Evolutionary conservation across 2,329 filamentous ascomycete species (phyloP), one percentile per base, ranked within the genome.

Genomic region (Alternaria tenuissima): DNA sequence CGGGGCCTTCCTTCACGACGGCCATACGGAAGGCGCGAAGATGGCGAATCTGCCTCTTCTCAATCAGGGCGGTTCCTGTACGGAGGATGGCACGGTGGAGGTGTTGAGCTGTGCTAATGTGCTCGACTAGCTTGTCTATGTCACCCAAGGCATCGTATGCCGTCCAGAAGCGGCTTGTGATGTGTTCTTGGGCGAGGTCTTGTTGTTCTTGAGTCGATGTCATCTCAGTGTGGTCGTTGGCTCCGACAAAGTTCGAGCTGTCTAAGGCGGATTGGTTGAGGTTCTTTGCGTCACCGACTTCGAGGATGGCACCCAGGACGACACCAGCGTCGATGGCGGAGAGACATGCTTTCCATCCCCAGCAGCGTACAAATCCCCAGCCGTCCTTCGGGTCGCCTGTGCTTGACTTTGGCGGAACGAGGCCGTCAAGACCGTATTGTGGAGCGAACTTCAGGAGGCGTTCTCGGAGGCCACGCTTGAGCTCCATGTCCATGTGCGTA

Each of bases 401-500:
- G 65, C 88, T 89, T 44, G 75, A 73, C 30, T 71, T 71, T 5
- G 90, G 88, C 1, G 94, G 94, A 0, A 99, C 93, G 72, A 99
- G 88, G 52, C 94, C 95, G 66, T 98, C 94, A 1, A 99, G 86
- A 28, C 96, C 95, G 78, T 98, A 99, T 62, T 96, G 85, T 1
- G 93, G 93, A 0, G 94, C 94, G 75, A 97, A 98, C 71, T 94
- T 94, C 20, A 97, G 84, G 2, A 99, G 85, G 61, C 96, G 92
- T 48, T 92, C 88, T 42, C 94, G 89, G 30, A 98, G 81, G 30
- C 92, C 92, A 5, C 92, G 89, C 80, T 98, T 99, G 34, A 99
- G 83, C 78, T 96, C 90, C 89, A 97, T 96, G 79, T 98, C 94
- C 94, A 99, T 98, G 78, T 99, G 95, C 0, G 93, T 93, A 76